phyloP scores from a whole-genome alignment of 192 early-diverging fungal species.

The Gaertneriomyces semiglobifer region DNA sequence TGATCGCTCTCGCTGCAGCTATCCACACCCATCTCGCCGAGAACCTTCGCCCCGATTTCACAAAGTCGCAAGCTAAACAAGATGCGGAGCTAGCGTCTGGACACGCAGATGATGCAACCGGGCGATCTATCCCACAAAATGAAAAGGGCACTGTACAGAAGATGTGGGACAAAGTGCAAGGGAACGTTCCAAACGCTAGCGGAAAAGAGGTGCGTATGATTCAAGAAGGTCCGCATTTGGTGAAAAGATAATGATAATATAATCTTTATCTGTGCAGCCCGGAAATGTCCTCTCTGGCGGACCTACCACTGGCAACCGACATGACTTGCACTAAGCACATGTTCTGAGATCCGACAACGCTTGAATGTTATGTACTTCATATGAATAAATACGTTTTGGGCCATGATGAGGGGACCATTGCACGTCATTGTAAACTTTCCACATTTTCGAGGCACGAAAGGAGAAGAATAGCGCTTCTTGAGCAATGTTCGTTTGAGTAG shows the following conservation, averaged over 20 bases:
- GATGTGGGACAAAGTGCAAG: constrained; percentile 12
- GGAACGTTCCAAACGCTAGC: neutral
- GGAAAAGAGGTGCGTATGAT: neutral
- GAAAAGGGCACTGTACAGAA: constrained; percentile 6
- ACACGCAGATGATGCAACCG: constrained; percentile 4
- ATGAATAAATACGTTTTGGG: neutral
- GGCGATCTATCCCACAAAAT: neutral
- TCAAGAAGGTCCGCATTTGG: neutral
- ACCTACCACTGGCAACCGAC: neutral
- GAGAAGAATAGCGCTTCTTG: no score
- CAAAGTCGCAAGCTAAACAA: neutral
- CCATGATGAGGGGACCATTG: no score
- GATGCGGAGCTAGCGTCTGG: neutral
- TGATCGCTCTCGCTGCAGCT: neutral
- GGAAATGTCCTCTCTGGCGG: constrained; percentile 1
- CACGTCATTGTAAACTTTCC: no score
- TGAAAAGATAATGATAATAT: neutral
- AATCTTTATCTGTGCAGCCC: neutral
- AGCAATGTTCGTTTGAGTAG: no score
- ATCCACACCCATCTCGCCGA: constrained; percentile 5
- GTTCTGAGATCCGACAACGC: neutral
- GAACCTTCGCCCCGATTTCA: neutral
- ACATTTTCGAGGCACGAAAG: no score
- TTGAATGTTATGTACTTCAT: neutral
- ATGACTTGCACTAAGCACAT: neutral